Base-by-base conservation (phyloP, 1,139 yeast genomes). In the Williopsis jadinii region DNA sequence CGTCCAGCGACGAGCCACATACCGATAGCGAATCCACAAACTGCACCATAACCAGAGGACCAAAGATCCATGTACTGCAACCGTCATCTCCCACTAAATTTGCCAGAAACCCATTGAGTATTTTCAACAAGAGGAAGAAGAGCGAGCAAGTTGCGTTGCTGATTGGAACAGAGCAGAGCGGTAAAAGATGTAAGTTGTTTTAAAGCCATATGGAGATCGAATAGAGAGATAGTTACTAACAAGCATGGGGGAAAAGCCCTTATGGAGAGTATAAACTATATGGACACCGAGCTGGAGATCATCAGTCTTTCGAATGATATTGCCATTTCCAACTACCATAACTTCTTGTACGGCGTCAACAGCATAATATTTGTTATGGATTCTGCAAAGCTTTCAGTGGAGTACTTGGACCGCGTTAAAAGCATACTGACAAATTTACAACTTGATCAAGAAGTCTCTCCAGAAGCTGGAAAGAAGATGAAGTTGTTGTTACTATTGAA, bases 241-340 rank as follows among this genome's bases (percentile, higher is more conserved):
- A 19, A n/a, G n/a, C n/a, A 4, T 19, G 24, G 24, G 24, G 24
- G 24, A 6, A 14, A 24, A 45, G 46, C 45, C 3, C 38, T 46
- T 3, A 40, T 49, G 8, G 31, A 41, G 11, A 34, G 41, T 24
- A 49, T 50, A 8, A 40, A 50, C 27, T 12, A 29, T 6, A 38
- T 47, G 9, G 32, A 43, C 1, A 14, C 41, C 3, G 52, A 53
- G 13, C 10, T 51, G 2, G 50, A 50, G 30, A 39, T 50, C 9
- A 47, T 50, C 12, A 42, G 47, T 12, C 41, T 51, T 2, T 47
- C 52, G 6, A 51, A 42, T 13, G 46, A 48, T 13, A 48, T 49
- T 3, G 49, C 55, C 12, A 32, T 32, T 1, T 32, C 47, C 11
- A 50, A 48, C 3, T 50, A 47, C 30, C 42, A 45, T 26, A 50